Conservation (phyloP, 2,329 filamentous ascomycete genomes). For the Colletotrichum sp. region DNA sequence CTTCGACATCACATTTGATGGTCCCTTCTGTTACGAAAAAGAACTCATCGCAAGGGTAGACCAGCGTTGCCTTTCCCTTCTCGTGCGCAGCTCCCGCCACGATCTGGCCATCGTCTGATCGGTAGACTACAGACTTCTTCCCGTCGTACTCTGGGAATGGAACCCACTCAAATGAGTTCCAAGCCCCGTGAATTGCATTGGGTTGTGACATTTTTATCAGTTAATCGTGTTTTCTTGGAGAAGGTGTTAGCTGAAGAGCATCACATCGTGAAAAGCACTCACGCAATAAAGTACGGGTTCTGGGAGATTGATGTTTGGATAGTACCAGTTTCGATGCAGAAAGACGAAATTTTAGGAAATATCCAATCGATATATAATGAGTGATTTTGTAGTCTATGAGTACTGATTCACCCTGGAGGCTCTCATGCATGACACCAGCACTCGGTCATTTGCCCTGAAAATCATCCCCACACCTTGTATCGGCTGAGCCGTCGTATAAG, state of each 20-base stretch:
- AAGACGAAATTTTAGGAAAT: too few species aligned
- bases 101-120: background rate
- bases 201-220: background rate
- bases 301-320: background rate
- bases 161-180: background rate
- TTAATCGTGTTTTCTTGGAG: fast-evolving
- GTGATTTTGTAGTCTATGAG: background rate
- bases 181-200: background rate
- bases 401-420: background rate
- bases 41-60: background rate
- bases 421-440: too few species aligned
- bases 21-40: background rate
- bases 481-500: fast-evolving
- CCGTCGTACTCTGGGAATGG: background rate
- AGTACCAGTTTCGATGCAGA: too few species aligned
- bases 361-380: background rate
- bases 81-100: background rate
- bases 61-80: background rate
- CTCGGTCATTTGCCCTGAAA: too few species aligned
- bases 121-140: background rate
- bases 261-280: background rate
- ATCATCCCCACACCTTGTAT: fast-evolving
- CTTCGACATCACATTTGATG: background rate
- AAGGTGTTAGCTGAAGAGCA: fast-evolving
- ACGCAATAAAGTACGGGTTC: background rate